These are phyloP conservation scores for Pholiota adiposa DNA, from an alignment of 1,284 basidiomycete genomes.

Conservation along the genomic window DNA sequence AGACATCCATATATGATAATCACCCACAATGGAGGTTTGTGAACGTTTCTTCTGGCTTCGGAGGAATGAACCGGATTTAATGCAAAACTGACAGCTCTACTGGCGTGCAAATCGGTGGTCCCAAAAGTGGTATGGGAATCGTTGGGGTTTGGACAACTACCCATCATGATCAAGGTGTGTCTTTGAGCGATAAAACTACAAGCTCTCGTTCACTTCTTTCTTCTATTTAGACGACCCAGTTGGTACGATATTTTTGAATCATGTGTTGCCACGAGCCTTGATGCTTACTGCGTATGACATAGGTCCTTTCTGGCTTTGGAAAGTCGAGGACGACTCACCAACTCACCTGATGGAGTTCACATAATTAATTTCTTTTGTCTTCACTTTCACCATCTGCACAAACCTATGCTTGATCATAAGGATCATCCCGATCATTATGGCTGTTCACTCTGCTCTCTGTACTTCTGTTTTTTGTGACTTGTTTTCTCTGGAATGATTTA, in stretches of 20 bases:
- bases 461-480: not conserved
- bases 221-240: constrained; percentile 55
- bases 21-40: constrained; percentile 60
- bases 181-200: not conserved
- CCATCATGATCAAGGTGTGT: constrained; percentile 56
- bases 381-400: not conserved
- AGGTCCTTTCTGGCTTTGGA: constrained; percentile 72
- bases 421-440: not conserved
- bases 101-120: constrained; percentile 64
- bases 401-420: not conserved
- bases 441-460: not conserved
- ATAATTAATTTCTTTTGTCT: constrained; percentile 17
- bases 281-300: constrained; percentile 4
- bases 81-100: constrained; percentile 46
- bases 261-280: not conserved
- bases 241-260: constrained; percentile 40
- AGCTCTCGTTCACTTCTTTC: constrained; percentile 10
- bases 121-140: constrained; percentile 65
- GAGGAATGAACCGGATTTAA: not conserved
- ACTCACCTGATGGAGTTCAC: constrained; percentile 38
- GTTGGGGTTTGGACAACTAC: constrained; percentile 69
- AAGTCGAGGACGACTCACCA: constrained; percentile 42
- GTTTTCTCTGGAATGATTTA: not conserved
- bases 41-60: not conserved
- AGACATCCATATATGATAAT: constrained; percentile 55